These are phyloP conservation scores for Pseudogymnoascus verrucosus DNA, from an alignment of 2,329 filamentous ascomycete species.

Conservation along the genomic window DNA sequence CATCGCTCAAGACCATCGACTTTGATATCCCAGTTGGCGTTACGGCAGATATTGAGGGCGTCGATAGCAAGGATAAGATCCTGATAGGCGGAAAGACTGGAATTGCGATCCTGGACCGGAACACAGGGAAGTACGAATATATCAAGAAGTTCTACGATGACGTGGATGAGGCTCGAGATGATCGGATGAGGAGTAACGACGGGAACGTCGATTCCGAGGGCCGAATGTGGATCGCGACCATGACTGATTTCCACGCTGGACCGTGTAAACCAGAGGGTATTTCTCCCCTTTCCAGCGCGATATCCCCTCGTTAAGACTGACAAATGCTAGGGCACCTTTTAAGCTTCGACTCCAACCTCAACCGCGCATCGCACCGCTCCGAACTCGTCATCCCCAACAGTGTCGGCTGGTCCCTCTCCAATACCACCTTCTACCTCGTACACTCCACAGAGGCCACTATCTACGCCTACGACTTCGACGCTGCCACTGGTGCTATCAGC, in stretches of 20 bases:
- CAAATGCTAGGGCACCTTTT: constrained; percentile 56
- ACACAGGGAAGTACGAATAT: constrained; percentile 46
- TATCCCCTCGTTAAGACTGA: not conserved
- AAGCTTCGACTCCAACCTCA: constrained; percentile 57
- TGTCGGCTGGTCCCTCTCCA: constrained; percentile 68
- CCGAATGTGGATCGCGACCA: constrained; percentile 76
- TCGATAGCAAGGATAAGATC: constrained; percentile 56
- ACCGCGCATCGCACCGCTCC: constrained; percentile 51
- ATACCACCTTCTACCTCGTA: constrained; percentile 64
- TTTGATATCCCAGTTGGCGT: constrained; percentile 51
- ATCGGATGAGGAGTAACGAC: constrained; percentile 66
- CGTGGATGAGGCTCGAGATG: constrained; percentile 35
- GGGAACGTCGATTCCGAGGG: constrained; percentile 73
- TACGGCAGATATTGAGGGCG: constrained; percentile 68
- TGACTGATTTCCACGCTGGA: constrained; percentile 63
- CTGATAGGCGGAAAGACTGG: constrained; percentile 75
- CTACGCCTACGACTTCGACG: constrained; percentile 66
- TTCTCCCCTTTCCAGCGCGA: not conserved
- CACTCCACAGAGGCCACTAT: constrained; percentile 67
- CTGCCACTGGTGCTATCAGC: constrained; percentile 52
- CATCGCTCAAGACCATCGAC: constrained; percentile 29
- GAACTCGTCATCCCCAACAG: constrained; percentile 75
- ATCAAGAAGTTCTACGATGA: constrained; percentile 39
- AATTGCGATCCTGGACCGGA: constrained; percentile 66
- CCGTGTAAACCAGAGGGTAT: constrained; percentile 29